Percentiles rank a stretch among this genome's conserved stretches.
Conservation (phyloP, 177 flowering plant genomes). For the Vitis hybrid region DNA sequence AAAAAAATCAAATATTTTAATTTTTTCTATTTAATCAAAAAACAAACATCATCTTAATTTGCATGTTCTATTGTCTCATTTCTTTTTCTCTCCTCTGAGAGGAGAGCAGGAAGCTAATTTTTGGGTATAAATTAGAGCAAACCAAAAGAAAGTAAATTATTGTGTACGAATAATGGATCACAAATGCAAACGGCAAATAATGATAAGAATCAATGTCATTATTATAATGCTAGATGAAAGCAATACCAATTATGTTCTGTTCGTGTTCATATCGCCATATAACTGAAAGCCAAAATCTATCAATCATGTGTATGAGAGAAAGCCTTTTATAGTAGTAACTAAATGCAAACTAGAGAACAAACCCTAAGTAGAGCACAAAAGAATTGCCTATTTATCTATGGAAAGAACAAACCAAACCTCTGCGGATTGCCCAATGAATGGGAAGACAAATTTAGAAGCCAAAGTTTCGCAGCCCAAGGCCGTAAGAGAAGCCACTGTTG, state of each 20-base stretch:
- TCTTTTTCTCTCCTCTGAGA: too few species aligned
- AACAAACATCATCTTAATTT: too few species aligned
- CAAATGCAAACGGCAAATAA: neutral
- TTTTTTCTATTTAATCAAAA: too few species aligned
- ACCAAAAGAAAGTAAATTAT: neutral
- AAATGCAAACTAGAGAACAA: conserved; percentile 9
- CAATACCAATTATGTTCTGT: neutral
- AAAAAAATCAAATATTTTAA: too few species aligned
- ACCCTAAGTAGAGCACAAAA: conserved; percentile 22
- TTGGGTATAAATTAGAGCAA: too few species aligned
- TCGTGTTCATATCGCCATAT: neutral
- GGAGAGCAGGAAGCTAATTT: too few species aligned
- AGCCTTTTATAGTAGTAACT: conserved; percentile 2
- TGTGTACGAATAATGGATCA: neutral
- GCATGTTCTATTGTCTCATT: too few species aligned
- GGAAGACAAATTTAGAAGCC: conserved; percentile 22
- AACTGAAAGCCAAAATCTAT: conserved; percentile 5
- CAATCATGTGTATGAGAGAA: conserved; percentile 2
- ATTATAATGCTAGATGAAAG: conserved; percentile 2
- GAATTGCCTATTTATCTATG: conserved; percentile 23
- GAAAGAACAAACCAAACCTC: conserved; percentile 17
- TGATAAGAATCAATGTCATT: conserved; percentile 3
- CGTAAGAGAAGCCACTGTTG: conserved; percentile 27
- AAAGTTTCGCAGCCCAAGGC: conserved; percentile 19
- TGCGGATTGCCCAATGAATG: neutral